Base-by-base conservation (phyloP, 208 protist species). In the Acanthamoeba castellanii region DNA sequence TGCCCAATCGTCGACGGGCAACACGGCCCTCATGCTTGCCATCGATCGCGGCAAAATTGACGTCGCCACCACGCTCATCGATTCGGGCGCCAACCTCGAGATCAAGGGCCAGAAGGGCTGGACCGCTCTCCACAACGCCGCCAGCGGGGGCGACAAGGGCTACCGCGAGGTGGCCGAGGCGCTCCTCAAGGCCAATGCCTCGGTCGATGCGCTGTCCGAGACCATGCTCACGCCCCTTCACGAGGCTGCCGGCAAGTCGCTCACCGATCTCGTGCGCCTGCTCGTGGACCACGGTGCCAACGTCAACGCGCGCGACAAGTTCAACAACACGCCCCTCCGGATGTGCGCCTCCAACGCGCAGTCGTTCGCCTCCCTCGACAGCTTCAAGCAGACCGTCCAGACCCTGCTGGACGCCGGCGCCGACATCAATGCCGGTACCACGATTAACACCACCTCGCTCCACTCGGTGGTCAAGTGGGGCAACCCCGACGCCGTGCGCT, bases 361-460 rank as follows among this genome's bases (percentile, higher is more conserved):
- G 64, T 92, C 87, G 32, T 92, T 92, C 34, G 87, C 87, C 61
- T 57, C 87, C 45, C 64, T 92, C 42, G 87, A 92, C 34, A 76
- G 59, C 59, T 92, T 92, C 87, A 92, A 92, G 45, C 87, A 94
- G 70, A 94, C 70, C 42, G 90, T 94, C 18, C 13, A 94, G 68
- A 55, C 78, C 52, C 90, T 94, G 11, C 68, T 94, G 25, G 68
- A 78, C 9, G 92, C 92, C 6, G 92, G 92, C 52, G 92, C 74
- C 50, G 92, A 94, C 92, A 87, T 94, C 59, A 94, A 94, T 30
- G 90, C 90, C n/a, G 90, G 61, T 45, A 84, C 90, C 45, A 94
- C 68, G 30, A 94, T 84, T 45, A 82, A 82, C 70, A 82, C 61
- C 47, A 94, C 90, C 32, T 76, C 90, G 4, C 90, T 94, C 7